Evolutionary conservation across 2,329 filamentous ascomycete species (phyloP).

Genomic region (Cladosporium oxysporum): DNA sequence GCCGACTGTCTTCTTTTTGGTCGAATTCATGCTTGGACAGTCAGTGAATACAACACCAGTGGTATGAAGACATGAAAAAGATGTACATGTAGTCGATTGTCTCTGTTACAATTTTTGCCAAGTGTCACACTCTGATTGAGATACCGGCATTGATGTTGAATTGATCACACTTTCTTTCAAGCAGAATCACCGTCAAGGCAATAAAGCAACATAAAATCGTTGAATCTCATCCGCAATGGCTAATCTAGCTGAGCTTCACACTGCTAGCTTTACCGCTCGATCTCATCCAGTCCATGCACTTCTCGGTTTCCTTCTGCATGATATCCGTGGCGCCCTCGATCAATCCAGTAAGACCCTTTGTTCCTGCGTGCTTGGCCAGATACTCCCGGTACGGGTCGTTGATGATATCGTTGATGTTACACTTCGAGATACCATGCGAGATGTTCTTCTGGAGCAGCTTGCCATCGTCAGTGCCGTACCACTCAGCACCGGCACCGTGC

Average conservation of each 20-base stretch:
- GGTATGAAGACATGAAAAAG: background rate
- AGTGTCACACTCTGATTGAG: background rate
- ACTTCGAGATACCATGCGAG: conserved; percentile 53
- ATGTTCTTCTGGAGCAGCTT: conserved; percentile 54
- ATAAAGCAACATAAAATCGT: background rate
- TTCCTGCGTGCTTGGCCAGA: conserved; percentile 27
- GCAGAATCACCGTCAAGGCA: background rate
- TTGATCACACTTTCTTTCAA: background rate
- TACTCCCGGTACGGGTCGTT: conserved; percentile 41
- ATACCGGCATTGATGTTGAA: background rate
- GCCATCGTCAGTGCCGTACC: conserved; percentile 37
- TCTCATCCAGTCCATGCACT: conserved; percentile 25
- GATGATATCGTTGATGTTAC: conserved; percentile 60
- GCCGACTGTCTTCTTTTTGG: background rate
- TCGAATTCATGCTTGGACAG: background rate
- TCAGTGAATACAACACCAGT: background rate
- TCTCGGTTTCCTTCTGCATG: conserved; percentile 32
- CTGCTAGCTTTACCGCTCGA: conserved; percentile 20
- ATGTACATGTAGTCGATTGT: background rate
- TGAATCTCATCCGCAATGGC: background rate
- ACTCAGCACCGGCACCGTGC: conserved; percentile 60
- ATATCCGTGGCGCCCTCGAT: conserved; percentile 35
- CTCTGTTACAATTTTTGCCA: background rate
- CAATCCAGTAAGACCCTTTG: conserved; percentile 31
- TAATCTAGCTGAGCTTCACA: conserved; percentile 10